phyloP scores from a whole-genome alignment of 768 basidiomycete species.

The Cystoderma amianthinum region DNA sequence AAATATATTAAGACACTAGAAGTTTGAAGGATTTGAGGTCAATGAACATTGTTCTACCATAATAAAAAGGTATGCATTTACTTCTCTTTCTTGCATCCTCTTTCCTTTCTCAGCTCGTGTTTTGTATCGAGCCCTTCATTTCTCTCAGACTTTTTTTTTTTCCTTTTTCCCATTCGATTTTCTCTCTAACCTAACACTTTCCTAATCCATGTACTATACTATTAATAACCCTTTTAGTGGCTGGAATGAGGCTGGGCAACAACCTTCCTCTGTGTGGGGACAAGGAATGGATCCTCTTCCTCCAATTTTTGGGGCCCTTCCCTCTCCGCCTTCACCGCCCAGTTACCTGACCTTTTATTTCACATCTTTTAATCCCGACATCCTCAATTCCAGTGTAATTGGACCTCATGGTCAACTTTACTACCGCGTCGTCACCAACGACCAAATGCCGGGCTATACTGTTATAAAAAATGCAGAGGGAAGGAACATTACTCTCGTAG shows the following conservation, averaged over 20 bases:
- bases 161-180: too few species aligned
- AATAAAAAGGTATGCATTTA: too few species aligned
- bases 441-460: conserved; percentile 43
- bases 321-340: conserved; percentile 26
- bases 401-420: conserved; percentile 40
- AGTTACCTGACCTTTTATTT: conserved; percentile 37
- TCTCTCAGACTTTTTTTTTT: too few species aligned
- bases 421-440: conserved; percentile 44
- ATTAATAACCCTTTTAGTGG: conserved; percentile 32
- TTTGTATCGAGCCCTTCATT: too few species aligned
- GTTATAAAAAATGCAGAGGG: conserved; percentile 42
- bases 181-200: conserved; percentile 1
- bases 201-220: conserved; percentile 3
- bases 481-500: conserved; percentile 44
- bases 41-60: too few species aligned
- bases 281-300: conserved; percentile 25
- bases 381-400: conserved; percentile 49
- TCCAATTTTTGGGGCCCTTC: conserved; percentile 60
- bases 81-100: too few species aligned
- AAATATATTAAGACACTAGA: too few species aligned
- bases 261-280: conserved; percentile 12
- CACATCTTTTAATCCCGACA: conserved; percentile 39
- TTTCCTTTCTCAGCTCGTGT: too few species aligned
- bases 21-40: too few species aligned
- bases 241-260: conserved; percentile 23